Base-by-base conservation (phyloP, 345 rosid genomes). In the Acer saccharum region DNA sequence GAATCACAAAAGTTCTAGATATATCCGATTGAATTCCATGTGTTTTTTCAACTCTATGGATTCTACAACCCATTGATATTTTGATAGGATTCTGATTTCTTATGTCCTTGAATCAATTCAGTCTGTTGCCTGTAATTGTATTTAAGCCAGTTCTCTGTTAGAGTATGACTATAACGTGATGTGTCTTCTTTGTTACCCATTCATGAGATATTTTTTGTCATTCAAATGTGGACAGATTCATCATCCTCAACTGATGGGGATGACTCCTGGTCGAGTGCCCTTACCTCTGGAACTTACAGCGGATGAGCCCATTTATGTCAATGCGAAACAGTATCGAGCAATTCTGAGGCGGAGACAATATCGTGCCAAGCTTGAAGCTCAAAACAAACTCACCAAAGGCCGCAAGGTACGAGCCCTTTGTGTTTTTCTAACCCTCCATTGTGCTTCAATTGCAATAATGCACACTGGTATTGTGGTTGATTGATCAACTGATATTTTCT, bases 281-380 rank as follows among this genome's bases (percentile, higher is more conserved):
- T 72, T 94, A 79, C 95, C 97, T 71, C 84, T 74, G 77, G 89
- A 87, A 60, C 75, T 84, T 50, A 77, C 86, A 0, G 87, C 84
- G 73, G 81, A 84, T 67, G 95, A 85, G 78, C 97, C 95, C 35
- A 86, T 89, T 69, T 89, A 80, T 80, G 98, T 94, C 39, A 92
- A 94, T 87, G 92, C 95, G 6, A 94, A 94, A 83, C 97, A 94
- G 72, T 94, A 92, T 82, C 86, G 71, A 62, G 98, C 93, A 44
- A 94, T 94, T 67, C 92, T 94, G 74, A 87, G 97, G 88, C 87
- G 98, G 73, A 86, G 98, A 79, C 83, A 84, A 74, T 87, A 86
- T 62, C 95, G 98, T 18, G 95, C 98, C 23, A 92, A 87, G 88
- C 97, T 90, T 10, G 95, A 90, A 84, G 97, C 97, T 78, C 91